Percentiles rank a stretch among this genome's conserved stretches.
These are phyloP conservation scores for Phytophthora pini DNA, from an alignment of 352 stramenopile species.

Conservation along the genomic window DNA sequence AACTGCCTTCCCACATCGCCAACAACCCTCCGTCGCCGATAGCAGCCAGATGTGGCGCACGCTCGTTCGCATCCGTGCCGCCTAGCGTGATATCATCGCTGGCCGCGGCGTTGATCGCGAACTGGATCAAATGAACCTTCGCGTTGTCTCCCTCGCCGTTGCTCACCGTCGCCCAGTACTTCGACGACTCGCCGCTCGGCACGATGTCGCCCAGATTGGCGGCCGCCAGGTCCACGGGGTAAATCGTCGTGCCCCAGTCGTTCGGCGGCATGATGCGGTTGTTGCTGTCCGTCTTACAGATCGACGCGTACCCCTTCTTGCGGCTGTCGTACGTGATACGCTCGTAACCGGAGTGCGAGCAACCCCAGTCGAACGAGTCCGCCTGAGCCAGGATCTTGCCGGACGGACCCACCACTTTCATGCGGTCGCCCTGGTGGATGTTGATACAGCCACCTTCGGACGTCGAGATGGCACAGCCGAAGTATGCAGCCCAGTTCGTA, in stretches of 20 bases:
- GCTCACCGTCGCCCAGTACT: slow-evolving; percentile 68
- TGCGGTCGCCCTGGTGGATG: slow-evolving; percentile 69
- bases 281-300: slow-evolving; percentile 74
- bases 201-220: slow-evolving; percentile 64
- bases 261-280: slow-evolving; percentile 71
- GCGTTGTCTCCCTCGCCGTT: slow-evolving; percentile 53
- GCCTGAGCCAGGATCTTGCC: slow-evolving; percentile 41
- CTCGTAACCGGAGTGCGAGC: slow-evolving; percentile 68
- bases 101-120: slow-evolving; percentile 46
- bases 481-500: slow-evolving; percentile 70
- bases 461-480: slow-evolving; percentile 59
- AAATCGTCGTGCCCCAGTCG: slow-evolving; percentile 56
- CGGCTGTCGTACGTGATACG: slow-evolving; percentile 62
- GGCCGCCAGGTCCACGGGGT: slow-evolving; percentile 55
- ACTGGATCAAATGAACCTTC: slow-evolving; percentile 64
- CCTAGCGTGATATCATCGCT: slow-evolving; percentile 58
- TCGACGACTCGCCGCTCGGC: slow-evolving; percentile 26
- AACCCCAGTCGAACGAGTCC: slow-evolving; percentile 63
- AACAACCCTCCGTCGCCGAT: slow-evolving; percentile 54
- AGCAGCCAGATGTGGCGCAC: slow-evolving; percentile 47
- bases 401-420: slow-evolving; percentile 59
- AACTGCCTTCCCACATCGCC: slow-evolving; percentile 56
- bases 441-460: slow-evolving; percentile 65
- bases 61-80: slow-evolving; percentile 55
- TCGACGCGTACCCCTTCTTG: slow-evolving; percentile 48